Percentiles rank a stretch among this genome's conserved stretches.
Conservation (phyloP, 352 stramenopile species). For the Lagenidium sp. region DNA sequence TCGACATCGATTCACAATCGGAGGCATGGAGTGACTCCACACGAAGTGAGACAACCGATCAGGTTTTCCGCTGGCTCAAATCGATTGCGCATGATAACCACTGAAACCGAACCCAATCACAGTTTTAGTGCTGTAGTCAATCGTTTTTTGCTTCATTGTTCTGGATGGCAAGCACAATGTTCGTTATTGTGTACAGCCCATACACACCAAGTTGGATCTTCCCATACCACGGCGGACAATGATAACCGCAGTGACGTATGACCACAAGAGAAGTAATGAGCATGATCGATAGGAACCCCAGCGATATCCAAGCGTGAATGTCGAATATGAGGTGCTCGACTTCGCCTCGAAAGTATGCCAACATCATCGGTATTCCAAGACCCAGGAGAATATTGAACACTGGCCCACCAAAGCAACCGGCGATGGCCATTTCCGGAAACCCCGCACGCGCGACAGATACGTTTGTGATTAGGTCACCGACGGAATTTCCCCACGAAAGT, state of each 20-base stretch:
- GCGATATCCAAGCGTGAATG: slow-evolving; percentile 58
- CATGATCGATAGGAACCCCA: slow-evolving; percentile 57
- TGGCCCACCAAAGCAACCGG: slow-evolving; percentile 71
- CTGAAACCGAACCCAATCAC: too few species aligned
- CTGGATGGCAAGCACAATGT: slow-evolving; percentile 35
- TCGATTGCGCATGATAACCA: background rate
- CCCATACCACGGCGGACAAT: slow-evolving; percentile 61
- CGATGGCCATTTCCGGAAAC: slow-evolving; percentile 81
- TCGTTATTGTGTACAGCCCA: slow-evolving; percentile 57
- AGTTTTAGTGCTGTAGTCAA: too few species aligned
- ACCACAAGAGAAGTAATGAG: slow-evolving; percentile 42
- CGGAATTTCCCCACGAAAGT: slow-evolving; percentile 78
- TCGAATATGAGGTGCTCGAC: slow-evolving; percentile 41
- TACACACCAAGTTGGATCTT: slow-evolving; percentile 65
- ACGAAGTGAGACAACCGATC: slow-evolving; percentile 32
- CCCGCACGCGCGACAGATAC: slow-evolving; percentile 72
- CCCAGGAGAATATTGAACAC: slow-evolving; percentile 82
- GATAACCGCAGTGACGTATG: slow-evolving; percentile 40
- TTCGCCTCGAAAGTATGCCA: slow-evolving; percentile 37
- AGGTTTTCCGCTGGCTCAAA: slow-evolving; percentile 46
- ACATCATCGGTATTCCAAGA: slow-evolving; percentile 61
- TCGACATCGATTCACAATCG: slow-evolving; percentile 5
- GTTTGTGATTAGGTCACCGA: slow-evolving; percentile 78
- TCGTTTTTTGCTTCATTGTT: slow-evolving; percentile 10
- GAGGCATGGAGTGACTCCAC: slow-evolving; percentile 19